These are phyloP conservation scores for Tagetes erecta DNA, from an alignment of 129 eudicot genomes.

Conservation along the genomic window DNA sequence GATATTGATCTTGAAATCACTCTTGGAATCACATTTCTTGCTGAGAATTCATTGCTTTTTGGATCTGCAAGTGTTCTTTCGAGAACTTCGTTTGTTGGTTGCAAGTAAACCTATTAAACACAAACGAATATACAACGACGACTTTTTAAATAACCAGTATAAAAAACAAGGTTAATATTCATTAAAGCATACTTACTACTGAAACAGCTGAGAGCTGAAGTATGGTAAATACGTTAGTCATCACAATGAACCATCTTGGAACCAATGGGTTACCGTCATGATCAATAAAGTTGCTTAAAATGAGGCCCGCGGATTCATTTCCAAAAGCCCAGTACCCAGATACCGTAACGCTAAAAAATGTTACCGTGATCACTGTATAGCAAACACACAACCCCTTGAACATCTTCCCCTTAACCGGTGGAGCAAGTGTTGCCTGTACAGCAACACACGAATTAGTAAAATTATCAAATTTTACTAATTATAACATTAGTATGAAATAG, in stretches of 20 bases:
- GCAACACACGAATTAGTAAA: not conserved
- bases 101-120: conserved; percentile 67
- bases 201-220: conserved; percentile 93
- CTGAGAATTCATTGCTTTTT: conserved; percentile 56
- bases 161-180: not conserved
- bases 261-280: conserved; percentile 52
- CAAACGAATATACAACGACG: not conserved
- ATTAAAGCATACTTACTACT: conserved; percentile 48
- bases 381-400: conserved; percentile 84
- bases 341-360: conserved; percentile 77
- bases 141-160: not conserved
- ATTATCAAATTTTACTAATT: not conserved
- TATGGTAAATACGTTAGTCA: conserved; percentile 71
- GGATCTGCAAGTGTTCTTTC: conserved; percentile 73
- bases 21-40: conserved; percentile 71
- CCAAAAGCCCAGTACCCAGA: conserved; percentile 98
- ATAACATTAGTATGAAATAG: no score
- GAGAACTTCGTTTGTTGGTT: conserved; percentile 86
- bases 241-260: conserved; percentile 73
- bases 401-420: conserved; percentile 97
- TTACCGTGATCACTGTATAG: conserved; percentile 52
- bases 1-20: conserved; percentile 71
- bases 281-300: conserved; percentile 65
- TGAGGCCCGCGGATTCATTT: conserved; percentile 53
- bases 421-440: conserved; percentile 85